A percentile compares a stretch with the other conserved stretches of the same genome.
Conservation (phyloP, 305 asterid species). For the Fraxinus velutina region DNA sequence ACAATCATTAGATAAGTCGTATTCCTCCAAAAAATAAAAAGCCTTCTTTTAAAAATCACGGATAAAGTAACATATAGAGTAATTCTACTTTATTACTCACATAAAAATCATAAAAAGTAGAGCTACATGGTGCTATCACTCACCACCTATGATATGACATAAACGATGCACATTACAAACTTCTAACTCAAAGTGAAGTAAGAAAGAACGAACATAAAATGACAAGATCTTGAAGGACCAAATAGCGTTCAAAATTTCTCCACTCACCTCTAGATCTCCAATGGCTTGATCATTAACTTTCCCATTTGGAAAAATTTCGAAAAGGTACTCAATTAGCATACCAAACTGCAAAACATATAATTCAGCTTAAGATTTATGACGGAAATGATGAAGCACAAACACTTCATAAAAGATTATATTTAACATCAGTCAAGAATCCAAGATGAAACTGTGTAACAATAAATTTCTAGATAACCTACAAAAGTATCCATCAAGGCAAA, state of each 20-base stretch:
- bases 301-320: conserved; percentile 61
- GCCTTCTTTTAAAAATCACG: not conserved
- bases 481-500: not conserved
- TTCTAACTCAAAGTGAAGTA: conserved; percentile 23
- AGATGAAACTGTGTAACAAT: not conserved
- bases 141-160: not conserved
- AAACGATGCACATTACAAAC: not conserved
- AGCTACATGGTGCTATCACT: not conserved
- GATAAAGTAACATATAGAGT: not conserved
- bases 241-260: conserved; percentile 17
- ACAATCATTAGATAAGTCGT: not conserved
- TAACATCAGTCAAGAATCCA: not conserved
- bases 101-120: not conserved
- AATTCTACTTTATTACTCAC: not conserved
- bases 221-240: conserved; percentile 13
- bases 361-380: conserved; percentile 3
- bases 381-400: not conserved
- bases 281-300: conserved; percentile 74
- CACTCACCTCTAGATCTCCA: conserved; percentile 82
- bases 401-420: not conserved
- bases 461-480: conserved; percentile 1
- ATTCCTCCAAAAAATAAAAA: not conserved
- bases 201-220: conserved; percentile 1
- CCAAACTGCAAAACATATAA: conserved; percentile 65
- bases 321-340: conserved; percentile 81